Conservation (phyloP, 805 yeast species). For the Pichia kluyveri region DNA sequence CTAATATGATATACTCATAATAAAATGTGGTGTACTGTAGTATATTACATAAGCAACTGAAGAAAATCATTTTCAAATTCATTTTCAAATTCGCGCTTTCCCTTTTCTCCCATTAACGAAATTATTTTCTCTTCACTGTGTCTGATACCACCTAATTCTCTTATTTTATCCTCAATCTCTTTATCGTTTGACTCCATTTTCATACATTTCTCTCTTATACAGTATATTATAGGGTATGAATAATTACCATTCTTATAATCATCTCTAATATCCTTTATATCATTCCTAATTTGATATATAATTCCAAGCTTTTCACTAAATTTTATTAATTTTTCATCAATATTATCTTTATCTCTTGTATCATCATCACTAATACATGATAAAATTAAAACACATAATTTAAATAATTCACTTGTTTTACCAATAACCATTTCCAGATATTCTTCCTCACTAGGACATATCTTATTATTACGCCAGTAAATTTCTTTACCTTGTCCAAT, state of each 20-base stretch:
- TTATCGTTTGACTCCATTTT: too few relatives aligned
- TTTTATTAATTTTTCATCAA: conserved; percentile 32
- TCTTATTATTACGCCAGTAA: conserved; percentile 69
- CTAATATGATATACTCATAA: too few relatives aligned
- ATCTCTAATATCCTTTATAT: conserved; percentile 60
- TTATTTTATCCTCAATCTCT: too few relatives aligned
- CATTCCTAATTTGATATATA: conserved; percentile 81
- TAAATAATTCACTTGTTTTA: conserved; percentile 83
- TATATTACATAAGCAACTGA: not conserved
- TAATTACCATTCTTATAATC: conserved; percentile 78
- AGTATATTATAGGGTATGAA: conserved; percentile 71
- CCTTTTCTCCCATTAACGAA: not conserved
- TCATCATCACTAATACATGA: conserved; percentile 13
- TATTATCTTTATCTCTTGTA: not conserved
- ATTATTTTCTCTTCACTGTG: not conserved
- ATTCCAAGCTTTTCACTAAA: conserved; percentile 74
- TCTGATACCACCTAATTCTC: not conserved
- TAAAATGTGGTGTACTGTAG: not conserved
- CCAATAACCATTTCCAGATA: conserved; percentile 77
- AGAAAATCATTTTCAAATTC: too few relatives aligned
- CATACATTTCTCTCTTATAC: not conserved
- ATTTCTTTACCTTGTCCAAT: conserved; percentile 87
- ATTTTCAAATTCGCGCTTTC: too few relatives aligned
- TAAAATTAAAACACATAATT: conserved; percentile 64
- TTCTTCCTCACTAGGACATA: conserved; percentile 51